Evolutionary conservation across 306 rosid genomes (phyloP).

Genomic region (Citrullus colocynthis): DNA sequence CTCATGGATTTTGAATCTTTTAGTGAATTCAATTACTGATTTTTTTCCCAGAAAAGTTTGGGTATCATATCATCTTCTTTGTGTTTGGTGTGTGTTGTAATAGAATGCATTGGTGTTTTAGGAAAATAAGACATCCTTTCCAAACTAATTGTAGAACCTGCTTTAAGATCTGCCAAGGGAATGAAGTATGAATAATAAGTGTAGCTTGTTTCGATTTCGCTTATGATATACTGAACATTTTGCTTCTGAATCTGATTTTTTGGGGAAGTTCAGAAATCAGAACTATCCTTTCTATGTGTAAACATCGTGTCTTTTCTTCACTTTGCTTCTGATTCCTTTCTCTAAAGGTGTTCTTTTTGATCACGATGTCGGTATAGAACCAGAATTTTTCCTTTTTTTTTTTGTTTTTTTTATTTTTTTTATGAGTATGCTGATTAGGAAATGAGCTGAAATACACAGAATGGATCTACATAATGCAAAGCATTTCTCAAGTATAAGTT

Average conservation of each 20-base stretch:
- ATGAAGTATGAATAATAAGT: not conserved
- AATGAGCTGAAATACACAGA: not conserved
- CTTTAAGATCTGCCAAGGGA: not conserved
- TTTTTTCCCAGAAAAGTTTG: not conserved
- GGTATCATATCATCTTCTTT: not conserved
- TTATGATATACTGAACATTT: not conserved
- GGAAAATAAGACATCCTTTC: not conserved
- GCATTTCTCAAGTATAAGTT: not conserved
- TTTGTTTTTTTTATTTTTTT: too few species aligned
- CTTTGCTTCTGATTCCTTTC: not conserved
- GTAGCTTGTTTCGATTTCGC: not conserved
- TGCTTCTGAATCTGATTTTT: not conserved
- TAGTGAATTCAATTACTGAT: not conserved
- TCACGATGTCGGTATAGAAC: not conserved
- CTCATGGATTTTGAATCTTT: not conserved
- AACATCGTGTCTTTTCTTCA: not conserved
- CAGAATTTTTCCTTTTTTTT: not conserved
- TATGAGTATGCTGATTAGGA: not conserved
- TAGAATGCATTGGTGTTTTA: not conserved
- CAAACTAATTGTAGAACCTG: not conserved
- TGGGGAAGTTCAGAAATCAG: not conserved
- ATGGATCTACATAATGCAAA: not conserved
- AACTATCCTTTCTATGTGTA: too few species aligned
- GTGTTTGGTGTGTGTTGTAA: not conserved
- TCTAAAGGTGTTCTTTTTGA: not conserved